Evolutionary conservation across 768 basidiomycete species (phyloP).

Genomic region (Steccherinum ochraceum): DNA sequence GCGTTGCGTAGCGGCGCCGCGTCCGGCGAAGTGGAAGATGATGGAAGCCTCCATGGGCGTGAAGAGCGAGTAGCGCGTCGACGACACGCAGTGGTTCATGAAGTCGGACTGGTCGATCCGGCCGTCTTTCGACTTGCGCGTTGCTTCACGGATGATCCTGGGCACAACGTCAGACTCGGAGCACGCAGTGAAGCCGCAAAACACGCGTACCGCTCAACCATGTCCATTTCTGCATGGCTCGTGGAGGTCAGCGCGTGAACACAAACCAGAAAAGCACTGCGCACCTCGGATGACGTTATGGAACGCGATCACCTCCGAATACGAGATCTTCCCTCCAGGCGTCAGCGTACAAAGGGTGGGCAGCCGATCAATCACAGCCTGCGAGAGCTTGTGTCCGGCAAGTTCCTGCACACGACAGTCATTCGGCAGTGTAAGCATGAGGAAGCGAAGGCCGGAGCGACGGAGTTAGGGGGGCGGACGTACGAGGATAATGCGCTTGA

Average conservation of each 20-base stretch:
- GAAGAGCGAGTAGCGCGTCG: conserved; percentile 89
- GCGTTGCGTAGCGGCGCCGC: conserved; percentile 63
- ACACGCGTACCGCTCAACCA: conserved; percentile 71
- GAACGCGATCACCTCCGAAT: conserved; percentile 95
- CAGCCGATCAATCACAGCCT: conserved; percentile 85
- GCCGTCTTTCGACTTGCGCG: conserved; percentile 86
- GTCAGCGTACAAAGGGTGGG: conserved; percentile 89
- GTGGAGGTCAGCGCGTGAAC: background rate
- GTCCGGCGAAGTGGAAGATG: conserved; percentile 94
- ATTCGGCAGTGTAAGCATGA: no score
- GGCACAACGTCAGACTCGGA: conserved; percentile 3
- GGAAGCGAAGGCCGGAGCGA: no score
- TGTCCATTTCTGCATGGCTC: conserved; percentile 78
- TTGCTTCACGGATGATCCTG: conserved; percentile 87
- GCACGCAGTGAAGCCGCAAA: conserved; percentile 4
- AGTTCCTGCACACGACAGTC: conserved; percentile 59
- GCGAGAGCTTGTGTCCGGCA: conserved; percentile 94
- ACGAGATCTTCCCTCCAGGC: conserved; percentile 87
- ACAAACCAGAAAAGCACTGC: conserved; percentile 17
- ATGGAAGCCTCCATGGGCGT: conserved; percentile 98
- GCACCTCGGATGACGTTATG: conserved; percentile 90
- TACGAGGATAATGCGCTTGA: conserved; percentile 92
- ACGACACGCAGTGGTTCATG: conserved; percentile 78
- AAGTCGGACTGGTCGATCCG: conserved; percentile 96
- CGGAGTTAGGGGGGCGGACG: conserved; percentile 20